Conservation (phyloP, 2,329 filamentous ascomycete genomes). For the Elsinoe fawcettii region DNA sequence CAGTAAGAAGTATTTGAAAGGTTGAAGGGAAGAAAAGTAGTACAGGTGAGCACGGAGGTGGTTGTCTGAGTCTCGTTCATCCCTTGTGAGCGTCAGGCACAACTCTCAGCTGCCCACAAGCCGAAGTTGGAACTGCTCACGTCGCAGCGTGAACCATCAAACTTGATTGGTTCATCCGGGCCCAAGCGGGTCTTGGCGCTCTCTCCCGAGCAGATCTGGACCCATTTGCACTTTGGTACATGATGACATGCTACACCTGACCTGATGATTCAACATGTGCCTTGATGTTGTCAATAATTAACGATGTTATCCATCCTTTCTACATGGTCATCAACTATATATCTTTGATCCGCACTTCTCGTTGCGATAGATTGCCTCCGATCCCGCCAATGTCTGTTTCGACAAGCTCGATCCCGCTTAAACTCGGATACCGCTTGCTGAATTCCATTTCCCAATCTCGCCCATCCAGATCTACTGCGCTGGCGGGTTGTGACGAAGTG, state of each 20-base stretch:
- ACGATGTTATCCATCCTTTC: too few relatives aligned
- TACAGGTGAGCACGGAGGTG: not conserved
- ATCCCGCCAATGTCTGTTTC: constrained; percentile 39
- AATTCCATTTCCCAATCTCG: constrained; percentile 60
- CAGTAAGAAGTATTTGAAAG: not conserved
- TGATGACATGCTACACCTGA: not conserved
- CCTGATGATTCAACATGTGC: not conserved
- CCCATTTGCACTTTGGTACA: not conserved
- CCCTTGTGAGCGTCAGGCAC: not conserved
- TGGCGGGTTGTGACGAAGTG: not conserved
- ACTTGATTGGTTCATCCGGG: not conserved
- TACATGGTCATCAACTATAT: constrained; percentile 14
- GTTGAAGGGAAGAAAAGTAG: not conserved
- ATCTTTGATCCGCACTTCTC: constrained; percentile 18
- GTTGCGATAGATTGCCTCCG: constrained; percentile 9
- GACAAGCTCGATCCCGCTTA: constrained; percentile 82
- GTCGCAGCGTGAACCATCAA: not conserved
- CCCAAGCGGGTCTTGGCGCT: not conserved
- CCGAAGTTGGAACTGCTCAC: not conserved
- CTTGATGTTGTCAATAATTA: too few relatives aligned
- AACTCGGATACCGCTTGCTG: constrained; percentile 75
- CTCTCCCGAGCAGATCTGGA: not conserved
- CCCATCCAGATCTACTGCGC: not conserved
- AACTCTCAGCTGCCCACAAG: not conserved
- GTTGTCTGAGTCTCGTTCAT: not conserved